A percentile compares a stretch with the other conserved stretches of the same genome.
phyloP scores from a whole-genome alignment of 306 rosid genomes.

The Medicago truncatula region DNA sequence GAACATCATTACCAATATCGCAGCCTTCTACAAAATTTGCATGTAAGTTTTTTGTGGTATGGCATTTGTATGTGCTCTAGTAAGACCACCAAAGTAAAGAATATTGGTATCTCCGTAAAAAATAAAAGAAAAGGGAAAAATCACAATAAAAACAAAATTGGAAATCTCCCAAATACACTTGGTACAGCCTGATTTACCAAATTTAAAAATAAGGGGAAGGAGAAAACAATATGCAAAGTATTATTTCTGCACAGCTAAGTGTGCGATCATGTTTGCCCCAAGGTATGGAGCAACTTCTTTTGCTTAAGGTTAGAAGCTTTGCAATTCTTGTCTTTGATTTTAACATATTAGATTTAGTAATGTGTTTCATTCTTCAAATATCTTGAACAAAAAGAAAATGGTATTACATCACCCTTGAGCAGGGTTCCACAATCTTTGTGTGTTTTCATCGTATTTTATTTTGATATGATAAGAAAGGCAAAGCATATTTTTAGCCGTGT shows the following conservation, averaged over 20 bases:
- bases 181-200: slow-evolving; percentile 1
- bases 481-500: not conserved
- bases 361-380: not conserved
- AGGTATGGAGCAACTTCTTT: slow-evolving; percentile 20
- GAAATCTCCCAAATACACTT: not conserved
- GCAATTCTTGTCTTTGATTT: not conserved
- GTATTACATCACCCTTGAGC: not conserved
- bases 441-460: not conserved
- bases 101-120: slow-evolving; percentile 11
- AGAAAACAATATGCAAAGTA: not conserved
- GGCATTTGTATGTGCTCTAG: slow-evolving; percentile 13
- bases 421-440: not conserved
- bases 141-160: not conserved
- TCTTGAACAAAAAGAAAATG: not conserved
- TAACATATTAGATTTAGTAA: not conserved
- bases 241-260: not conserved
- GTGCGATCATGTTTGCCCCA: not conserved
- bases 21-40: slow-evolving; percentile 33
- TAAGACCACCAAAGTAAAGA: slow-evolving; percentile 26
- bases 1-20: slow-evolving; percentile 44
- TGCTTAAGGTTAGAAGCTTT: slow-evolving; percentile 17
- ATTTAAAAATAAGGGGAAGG: not conserved
- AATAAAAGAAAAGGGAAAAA: slow-evolving; percentile 8
- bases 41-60: slow-evolving; percentile 10
- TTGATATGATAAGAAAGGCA: slow-evolving; percentile 10